Conservation (phyloP, 1,284 basidiomycete genomes). For the Moesziomyces parantarcticus region DNA sequence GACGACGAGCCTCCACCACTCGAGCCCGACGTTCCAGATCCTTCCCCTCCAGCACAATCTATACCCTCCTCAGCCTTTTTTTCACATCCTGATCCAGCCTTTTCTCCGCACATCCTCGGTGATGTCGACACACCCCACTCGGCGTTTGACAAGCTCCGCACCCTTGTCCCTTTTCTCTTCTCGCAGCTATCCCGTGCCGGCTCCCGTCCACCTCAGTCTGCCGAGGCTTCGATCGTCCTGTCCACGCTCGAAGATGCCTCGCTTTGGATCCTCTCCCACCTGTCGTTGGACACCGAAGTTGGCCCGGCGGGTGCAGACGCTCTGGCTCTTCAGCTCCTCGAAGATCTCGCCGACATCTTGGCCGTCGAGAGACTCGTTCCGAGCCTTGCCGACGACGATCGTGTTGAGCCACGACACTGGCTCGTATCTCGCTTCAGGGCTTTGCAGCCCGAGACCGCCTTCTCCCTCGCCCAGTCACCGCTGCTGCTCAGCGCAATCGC, state of each 20-base stretch:
- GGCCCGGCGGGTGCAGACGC: constrained; percentile 20
- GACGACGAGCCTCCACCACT: constrained; percentile 50
- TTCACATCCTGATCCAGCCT: not conserved
- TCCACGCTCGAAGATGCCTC: constrained; percentile 24
- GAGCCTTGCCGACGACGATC: constrained; percentile 1
- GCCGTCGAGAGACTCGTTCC: constrained; percentile 15
- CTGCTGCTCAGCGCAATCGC: constrained; percentile 25
- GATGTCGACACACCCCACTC: not conserved
- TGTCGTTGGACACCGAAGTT: constrained; percentile 19
- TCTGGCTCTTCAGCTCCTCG: constrained; percentile 20
- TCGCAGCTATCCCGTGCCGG: not conserved
- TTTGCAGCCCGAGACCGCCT: constrained; percentile 21
- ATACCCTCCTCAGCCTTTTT: not conserved
- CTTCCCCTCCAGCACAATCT: not conserved
- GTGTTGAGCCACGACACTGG: constrained; percentile 9
- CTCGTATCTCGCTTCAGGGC: constrained; percentile 13
- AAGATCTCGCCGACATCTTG: constrained; percentile 18
- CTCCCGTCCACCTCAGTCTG: not conserved
- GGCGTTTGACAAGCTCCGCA: constrained; percentile 11
- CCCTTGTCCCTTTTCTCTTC: constrained; percentile 33
- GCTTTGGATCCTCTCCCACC: constrained; percentile 33
- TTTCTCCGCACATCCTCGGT: not conserved
- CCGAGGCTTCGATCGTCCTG: constrained; percentile 11
- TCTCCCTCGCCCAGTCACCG: constrained; percentile 18
- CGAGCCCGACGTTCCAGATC: constrained; percentile 29